Evolutionary conservation across 371 early-diverging fungal genomes (phyloP).

Genomic region (Capillidium heterosporum): DNA sequence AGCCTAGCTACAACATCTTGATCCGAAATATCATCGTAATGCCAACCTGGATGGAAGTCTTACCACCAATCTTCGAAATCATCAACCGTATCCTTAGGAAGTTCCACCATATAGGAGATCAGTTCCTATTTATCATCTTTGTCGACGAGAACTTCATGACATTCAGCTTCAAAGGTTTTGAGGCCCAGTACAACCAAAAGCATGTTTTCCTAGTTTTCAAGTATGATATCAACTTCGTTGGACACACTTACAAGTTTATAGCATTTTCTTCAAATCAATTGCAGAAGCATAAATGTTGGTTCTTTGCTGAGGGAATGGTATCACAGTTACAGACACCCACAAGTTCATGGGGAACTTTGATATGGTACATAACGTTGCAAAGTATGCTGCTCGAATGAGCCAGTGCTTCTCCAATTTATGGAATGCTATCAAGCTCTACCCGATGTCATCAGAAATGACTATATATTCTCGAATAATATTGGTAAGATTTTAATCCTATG

Average conservation of each 20-base stretch:
- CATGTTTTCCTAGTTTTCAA: conserved; percentile 25
- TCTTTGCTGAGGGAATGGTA: conserved; percentile 21
- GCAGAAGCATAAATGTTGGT: conserved; percentile 51
- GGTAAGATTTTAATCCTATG: conserved; percentile 38
- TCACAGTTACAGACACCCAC: conserved; percentile 25
- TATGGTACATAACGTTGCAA: conserved; percentile 44
- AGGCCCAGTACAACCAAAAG: conserved; percentile 6
- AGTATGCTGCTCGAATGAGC: conserved; percentile 53
- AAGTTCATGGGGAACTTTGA: conserved; percentile 58
- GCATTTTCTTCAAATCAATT: conserved; percentile 51
- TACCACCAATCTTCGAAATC: conserved; percentile 28
- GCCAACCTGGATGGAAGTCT: conserved; percentile 29
- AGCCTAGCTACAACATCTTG: conserved; percentile 17
- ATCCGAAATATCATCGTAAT: conserved; percentile 35
- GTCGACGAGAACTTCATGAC: conserved; percentile 33
- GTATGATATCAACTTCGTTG: conserved; percentile 32
- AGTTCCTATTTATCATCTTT: conserved; percentile 43
- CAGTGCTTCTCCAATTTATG: conserved; percentile 54
- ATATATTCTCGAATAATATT: conserved; percentile 61
- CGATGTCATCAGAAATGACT: conserved; percentile 34
- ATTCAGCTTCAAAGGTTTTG: conserved; percentile 13
- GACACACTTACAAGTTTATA: conserved; percentile 37
- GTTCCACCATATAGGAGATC: conserved; percentile 20
- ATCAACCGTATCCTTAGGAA: conserved; percentile 43
- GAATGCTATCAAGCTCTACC: conserved; percentile 22